These are phyloP conservation scores for Globisporangium nunn DNA, from an alignment of 352 stramenopile species.

Conservation along the genomic window DNA sequence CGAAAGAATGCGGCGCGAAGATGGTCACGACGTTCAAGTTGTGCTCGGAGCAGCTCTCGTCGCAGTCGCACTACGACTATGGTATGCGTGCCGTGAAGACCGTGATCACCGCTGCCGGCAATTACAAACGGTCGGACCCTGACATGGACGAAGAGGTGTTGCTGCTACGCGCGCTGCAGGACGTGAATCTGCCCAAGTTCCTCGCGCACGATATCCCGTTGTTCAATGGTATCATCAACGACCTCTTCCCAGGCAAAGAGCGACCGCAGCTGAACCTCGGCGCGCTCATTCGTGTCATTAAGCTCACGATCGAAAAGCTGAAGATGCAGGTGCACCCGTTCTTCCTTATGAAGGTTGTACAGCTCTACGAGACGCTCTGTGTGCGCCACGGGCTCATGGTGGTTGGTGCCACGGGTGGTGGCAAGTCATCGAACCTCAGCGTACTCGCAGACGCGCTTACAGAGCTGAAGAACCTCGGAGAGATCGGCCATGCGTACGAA, in stretches of 20 bases:
- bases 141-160: constrained; percentile 92
- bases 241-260: constrained; percentile 90
- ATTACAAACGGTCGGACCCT: constrained; percentile 91
- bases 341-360: constrained; percentile 91
- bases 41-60: constrained; percentile 92
- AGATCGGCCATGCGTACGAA: constrained; percentile 80
- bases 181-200: constrained; percentile 96
- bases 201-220: constrained; percentile 92
- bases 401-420: constrained; percentile 89
- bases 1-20: constrained; percentile 90
- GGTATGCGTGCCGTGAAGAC: constrained; percentile 96
- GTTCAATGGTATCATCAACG: constrained; percentile 92
- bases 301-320: constrained; percentile 78
- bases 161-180: constrained; percentile 88
- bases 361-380: constrained; percentile 94
- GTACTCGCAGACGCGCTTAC: constrained; percentile 85
- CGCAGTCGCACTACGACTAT: constrained; percentile 95
- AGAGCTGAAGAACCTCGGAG: constrained; percentile 73
- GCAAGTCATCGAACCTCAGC: constrained; percentile 86
- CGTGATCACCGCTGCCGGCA: constrained; percentile 91
- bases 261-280: constrained; percentile 89
- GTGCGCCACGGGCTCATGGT: constrained; percentile 94
- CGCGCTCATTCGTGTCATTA: constrained; percentile 77
- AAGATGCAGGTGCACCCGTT: constrained; percentile 86
- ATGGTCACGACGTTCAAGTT: constrained; percentile 96